Evolutionary conservation across 2,329 filamentous ascomycete genomes (phyloP).

Genomic region (Fusarium sterilihyphosum): DNA sequence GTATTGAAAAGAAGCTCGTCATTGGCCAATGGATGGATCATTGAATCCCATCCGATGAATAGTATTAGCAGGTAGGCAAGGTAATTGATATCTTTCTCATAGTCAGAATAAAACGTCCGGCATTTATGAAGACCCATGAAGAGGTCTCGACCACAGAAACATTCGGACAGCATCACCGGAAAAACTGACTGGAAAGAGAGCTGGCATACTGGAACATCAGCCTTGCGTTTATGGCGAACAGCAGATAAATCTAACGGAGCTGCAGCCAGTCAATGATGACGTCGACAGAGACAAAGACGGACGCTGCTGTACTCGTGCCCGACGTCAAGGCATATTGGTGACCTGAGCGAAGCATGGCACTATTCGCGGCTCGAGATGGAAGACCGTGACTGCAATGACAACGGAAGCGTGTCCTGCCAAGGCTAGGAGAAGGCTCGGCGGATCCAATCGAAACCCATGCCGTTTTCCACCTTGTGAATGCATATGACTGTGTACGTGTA

Average conservation of each 20-base stretch:
- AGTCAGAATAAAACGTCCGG: not conserved
- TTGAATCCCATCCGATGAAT: not conserved
- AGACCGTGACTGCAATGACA: not conserved
- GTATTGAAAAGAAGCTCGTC: not conserved
- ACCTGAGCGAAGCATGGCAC: conserved; percentile 2
- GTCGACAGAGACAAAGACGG: not conserved
- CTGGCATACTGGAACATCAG: not conserved
- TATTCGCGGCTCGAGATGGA: conserved; percentile 6
- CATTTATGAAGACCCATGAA: not conserved
- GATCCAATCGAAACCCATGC: not conserved
- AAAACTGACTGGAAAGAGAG: not conserved
- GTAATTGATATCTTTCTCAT: not conserved
- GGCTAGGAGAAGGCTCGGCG: not conserved
- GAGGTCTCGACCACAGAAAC: not conserved
- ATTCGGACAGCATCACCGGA: not conserved
- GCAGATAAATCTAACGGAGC: conserved; percentile 2
- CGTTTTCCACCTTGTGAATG: not conserved
- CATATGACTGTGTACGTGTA: not conserved
- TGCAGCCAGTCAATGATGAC: conserved; percentile 18
- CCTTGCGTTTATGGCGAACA: not conserved
- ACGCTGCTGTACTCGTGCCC: not conserved
- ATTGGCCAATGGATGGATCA: not conserved
- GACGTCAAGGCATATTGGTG: conserved; percentile 6
- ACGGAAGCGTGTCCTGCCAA: not conserved
- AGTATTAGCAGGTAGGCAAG: not conserved